phyloP scores from a whole-genome alignment of 2,329 filamentous ascomycete species.

The Cytospora piceicola region DNA sequence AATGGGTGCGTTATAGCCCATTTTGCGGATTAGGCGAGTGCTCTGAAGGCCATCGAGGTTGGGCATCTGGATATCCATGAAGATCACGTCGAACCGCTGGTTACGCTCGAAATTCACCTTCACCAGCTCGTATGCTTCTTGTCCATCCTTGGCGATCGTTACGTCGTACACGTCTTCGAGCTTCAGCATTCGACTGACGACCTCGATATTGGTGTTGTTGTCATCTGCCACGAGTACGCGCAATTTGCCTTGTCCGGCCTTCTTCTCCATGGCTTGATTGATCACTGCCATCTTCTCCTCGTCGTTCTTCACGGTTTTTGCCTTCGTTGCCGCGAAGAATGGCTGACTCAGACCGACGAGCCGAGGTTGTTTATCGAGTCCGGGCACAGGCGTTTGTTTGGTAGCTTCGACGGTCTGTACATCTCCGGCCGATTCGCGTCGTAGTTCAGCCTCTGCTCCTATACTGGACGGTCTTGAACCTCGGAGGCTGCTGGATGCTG shows the following conservation, averaged over 20 bases:
- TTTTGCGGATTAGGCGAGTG: constrained; percentile 80
- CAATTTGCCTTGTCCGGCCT: constrained; percentile 65
- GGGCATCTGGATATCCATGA: constrained; percentile 97
- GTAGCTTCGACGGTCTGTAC: constrained; percentile 34
- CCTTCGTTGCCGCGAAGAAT: constrained; percentile 65
- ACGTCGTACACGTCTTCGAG: constrained; percentile 84
- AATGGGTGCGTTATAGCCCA: constrained; percentile 86
- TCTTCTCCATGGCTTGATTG: constrained; percentile 65
- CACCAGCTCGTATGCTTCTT: constrained; percentile 86
- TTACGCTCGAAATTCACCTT: constrained; percentile 78
- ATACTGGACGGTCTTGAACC: constrained; percentile 53
- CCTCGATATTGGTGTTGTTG: constrained; percentile 62
- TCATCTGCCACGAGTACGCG: constrained; percentile 84
- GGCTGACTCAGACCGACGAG: constrained; percentile 82
- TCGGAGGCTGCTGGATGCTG: constrained; percentile 57
- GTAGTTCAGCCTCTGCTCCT: constrained; percentile 46
- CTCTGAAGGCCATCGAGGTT: constrained; percentile 88
- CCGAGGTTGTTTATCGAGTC: constrained; percentile 72
- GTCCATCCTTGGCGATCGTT: constrained; percentile 82
- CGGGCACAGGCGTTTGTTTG: constrained; percentile 46
- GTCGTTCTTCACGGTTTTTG: constrained; percentile 43
- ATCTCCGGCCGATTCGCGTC: constrained; percentile 38
- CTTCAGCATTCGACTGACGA: constrained; percentile 68
- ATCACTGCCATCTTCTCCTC: constrained; percentile 68
- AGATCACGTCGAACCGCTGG: constrained; percentile 80